Evolutionary conservation across 2,329 filamentous ascomycete genomes (phyloP), one percentile per base, ranked within the genome.

Genomic region (Coniochaeta sp.): DNA sequence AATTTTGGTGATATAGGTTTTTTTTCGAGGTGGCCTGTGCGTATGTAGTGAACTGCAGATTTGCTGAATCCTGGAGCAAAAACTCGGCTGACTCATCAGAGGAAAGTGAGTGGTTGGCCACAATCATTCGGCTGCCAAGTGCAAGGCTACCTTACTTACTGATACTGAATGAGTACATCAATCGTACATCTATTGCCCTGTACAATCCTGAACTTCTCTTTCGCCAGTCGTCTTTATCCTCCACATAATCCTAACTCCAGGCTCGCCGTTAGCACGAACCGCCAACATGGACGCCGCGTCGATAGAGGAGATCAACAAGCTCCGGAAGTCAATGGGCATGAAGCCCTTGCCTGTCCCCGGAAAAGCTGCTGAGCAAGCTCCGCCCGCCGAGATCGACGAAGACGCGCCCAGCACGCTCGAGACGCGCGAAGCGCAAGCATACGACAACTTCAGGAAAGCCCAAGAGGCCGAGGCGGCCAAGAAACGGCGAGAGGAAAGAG

Each of bases 291-390:
- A 88, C 72, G 79, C 86, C 67, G 85, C 90, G 52, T 88, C 89
- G 31, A 93, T 98, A 71, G 90, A 96, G 75, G 92, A 97, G 81
- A 91, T 91, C 66, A 98, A 98, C 78, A 90, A 93, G 71, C 89
- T 97, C 70, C 91, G 93, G 69, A 81, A 88, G 68, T 91, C 91
- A 57, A 86, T 97, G 77, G 93, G 93, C 70, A 86, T 97, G 80
- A 91, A 93, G 71, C 93, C 92, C 28, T 79, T 98, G 69, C 91
- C 92, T 26, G 90, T 96, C 12, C 90, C 93, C 28, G 90, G 90
- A 65, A 81, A 81, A 61, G 19, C 75, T 52, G 71, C 71, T 54
- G 73, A 74, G 63, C 65, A 72, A 62, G 67, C 69, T 62, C 70
- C 64, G 65, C 76, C 62, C 57, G 78, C 80, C 60, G 81, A 80